Evolutionary conservation across 768 basidiomycete genomes (phyloP).

Genomic region (Antrodiella citrinella): DNA sequence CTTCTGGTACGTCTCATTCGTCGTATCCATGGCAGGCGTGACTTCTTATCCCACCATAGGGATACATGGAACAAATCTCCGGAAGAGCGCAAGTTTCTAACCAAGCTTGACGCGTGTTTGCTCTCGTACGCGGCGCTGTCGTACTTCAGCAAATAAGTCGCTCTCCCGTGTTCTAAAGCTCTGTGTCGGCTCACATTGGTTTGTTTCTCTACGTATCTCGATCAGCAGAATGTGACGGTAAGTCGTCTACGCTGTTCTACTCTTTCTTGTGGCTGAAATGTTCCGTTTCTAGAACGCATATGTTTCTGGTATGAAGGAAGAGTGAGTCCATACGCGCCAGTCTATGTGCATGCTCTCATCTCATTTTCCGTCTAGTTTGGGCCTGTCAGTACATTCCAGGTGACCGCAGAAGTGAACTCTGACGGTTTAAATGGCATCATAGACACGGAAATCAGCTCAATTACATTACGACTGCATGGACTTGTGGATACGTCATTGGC

Average conservation of each 20-base stretch:
- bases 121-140: conserved; percentile 29
- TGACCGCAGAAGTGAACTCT: too few relatives aligned
- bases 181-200: conserved; percentile 8
- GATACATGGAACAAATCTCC: conserved; percentile 32
- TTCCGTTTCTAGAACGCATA: conserved; percentile 27
- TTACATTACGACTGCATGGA: conserved; percentile 34
- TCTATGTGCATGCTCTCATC: too few relatives aligned
- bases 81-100: conserved; percentile 27
- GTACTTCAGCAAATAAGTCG: conserved; percentile 32
- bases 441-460: conserved; percentile 30
- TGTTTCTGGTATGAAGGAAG: conserved; percentile 32
- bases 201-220: conserved; percentile 23
- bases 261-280: too few relatives aligned
- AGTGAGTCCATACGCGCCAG: too few relatives aligned
- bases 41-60: too few relatives aligned
- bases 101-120: conserved; percentile 28
- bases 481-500: conserved; percentile 30
- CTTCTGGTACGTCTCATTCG: conserved; percentile 24
- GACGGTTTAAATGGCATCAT: too few relatives aligned
- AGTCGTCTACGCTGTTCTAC: too few relatives aligned
- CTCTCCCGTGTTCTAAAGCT: neutral
- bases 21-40: too few relatives aligned
- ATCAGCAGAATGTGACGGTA: conserved; percentile 32
- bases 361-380: too few relatives aligned
- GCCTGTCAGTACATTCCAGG: too few relatives aligned